Conservation (phyloP, 306 rosid genomes). For the Gastrolobium villosum region DNA sequence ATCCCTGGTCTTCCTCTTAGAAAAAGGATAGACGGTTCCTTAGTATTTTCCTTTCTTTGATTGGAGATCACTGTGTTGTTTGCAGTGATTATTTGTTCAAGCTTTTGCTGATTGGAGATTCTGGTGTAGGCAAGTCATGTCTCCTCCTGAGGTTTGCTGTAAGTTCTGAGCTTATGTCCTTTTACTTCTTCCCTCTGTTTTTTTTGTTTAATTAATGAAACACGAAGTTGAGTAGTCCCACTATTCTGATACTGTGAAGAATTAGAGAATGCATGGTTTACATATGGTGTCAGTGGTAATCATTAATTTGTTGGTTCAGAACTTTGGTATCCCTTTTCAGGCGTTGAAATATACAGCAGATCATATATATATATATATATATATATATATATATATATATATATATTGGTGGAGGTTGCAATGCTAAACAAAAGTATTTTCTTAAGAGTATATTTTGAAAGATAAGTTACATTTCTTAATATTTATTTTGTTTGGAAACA, state of each 20-base stretch:
- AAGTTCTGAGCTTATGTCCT: conserved; percentile 55
- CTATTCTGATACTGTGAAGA: neutral
- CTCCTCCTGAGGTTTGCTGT: conserved; percentile 99
- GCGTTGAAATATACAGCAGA: conserved; percentile 6
- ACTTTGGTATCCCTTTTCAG: conserved; percentile 12
- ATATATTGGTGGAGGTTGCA: conserved; percentile 10
- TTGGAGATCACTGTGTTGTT: conserved; percentile 17
- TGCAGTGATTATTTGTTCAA: conserved; percentile 96
- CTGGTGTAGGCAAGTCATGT: conserved; percentile 99
- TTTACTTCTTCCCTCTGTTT: conserved; percentile 8
- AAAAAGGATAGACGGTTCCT: conserved; percentile 23
- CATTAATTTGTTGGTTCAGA: conserved; percentile 10
- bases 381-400: neutral
- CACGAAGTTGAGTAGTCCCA: conserved; percentile 27
- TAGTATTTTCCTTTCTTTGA: conserved; percentile 27
- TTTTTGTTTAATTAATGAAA: conserved; percentile 5
- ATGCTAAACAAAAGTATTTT: neutral
- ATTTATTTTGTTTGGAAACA: conserved; percentile 50
- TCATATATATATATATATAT: too few relatives aligned
- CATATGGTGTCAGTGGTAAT: conserved; percentile 7
- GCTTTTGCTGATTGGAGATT: conserved; percentile 97
- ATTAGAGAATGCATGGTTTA: conserved; percentile 28
- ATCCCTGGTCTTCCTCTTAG: conserved; percentile 1
- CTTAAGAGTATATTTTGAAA: conserved; percentile 10
- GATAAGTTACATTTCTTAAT: conserved; percentile 33